Conservation (phyloP, 2,329 filamentous ascomycete species). For the Penicillium rolfsii region DNA sequence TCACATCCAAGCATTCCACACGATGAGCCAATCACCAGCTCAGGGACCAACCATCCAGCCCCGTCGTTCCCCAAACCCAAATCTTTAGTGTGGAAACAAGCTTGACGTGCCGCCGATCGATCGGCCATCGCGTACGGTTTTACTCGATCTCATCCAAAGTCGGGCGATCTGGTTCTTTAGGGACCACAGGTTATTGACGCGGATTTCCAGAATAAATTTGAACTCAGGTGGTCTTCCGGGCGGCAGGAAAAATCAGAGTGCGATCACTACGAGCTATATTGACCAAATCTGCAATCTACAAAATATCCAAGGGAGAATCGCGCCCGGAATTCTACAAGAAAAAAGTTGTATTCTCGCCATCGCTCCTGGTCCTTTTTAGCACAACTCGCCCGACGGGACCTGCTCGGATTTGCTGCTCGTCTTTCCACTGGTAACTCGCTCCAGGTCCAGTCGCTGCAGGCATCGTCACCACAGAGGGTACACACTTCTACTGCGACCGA, state of each 20-base stretch:
- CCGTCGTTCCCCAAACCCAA: conserved; percentile 4
- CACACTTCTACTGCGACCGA: conserved; percentile 50
- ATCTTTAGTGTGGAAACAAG: not conserved
- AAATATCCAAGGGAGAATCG: not conserved
- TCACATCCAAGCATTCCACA: conserved; percentile 18
- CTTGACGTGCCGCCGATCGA: not conserved
- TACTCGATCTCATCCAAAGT: not conserved
- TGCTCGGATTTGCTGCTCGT: conserved; percentile 47
- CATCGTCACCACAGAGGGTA: conserved; percentile 59
- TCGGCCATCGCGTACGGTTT: not conserved
- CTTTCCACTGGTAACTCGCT: conserved; percentile 57
- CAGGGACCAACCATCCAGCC: not conserved
- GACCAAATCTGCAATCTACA: not conserved
- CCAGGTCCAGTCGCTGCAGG: conserved; percentile 60
- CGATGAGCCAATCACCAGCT: conserved; percentile 25
- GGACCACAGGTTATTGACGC: not conserved
- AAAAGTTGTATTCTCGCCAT: not conserved
- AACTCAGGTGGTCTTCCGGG: not conserved
- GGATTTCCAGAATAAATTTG: too few relatives aligned
- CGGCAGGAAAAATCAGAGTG: too few relatives aligned
- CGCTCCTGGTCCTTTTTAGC: conserved; percentile 26
- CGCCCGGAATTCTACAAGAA: not conserved
- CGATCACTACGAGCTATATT: not conserved
- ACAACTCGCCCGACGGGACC: conserved; percentile 44
- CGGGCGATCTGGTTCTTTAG: not conserved